Evolutionary conservation across 495 filamentous ascomycete species (phyloP).

Genomic region (Aspergillus indologenus): DNA sequence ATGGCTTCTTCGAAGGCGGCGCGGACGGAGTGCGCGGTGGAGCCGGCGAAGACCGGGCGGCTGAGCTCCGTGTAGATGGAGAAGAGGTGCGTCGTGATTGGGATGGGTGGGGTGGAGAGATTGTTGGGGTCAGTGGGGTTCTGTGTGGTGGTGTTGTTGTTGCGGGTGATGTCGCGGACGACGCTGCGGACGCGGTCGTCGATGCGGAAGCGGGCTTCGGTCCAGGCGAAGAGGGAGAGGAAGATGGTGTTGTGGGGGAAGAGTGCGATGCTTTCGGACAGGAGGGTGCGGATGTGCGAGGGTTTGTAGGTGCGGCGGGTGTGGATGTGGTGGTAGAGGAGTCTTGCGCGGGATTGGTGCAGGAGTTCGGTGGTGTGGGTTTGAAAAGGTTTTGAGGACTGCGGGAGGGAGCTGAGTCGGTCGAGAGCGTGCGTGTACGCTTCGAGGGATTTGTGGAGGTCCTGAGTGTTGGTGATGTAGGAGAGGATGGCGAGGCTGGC

Average conservation of each 20-base stretch:
- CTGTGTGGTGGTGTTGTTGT: slow-evolving; percentile 16
- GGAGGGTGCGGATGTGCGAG: slow-evolving; percentile 53
- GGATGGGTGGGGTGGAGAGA: slow-evolving; percentile 34
- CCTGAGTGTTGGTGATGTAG: slow-evolving; percentile 51
- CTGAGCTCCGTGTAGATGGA: slow-evolving; percentile 63
- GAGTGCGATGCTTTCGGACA: slow-evolving; percentile 53
- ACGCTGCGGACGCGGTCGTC: slow-evolving; percentile 68
- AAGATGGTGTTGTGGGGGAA: slow-evolving; percentile 82
- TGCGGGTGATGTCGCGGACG: slow-evolving; percentile 46
- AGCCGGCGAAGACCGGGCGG: slow-evolving; percentile 39
- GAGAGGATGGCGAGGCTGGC: slow-evolving; percentile 60
- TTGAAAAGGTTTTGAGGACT: slow-evolving; percentile 31
- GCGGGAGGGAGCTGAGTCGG: slow-evolving; percentile 33
- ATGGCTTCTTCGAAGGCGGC: slow-evolving; percentile 72
- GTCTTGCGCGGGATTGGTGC: slow-evolving; percentile 62
- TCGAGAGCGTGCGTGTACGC: slow-evolving; percentile 49
- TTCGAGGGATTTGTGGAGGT: slow-evolving; percentile 40
- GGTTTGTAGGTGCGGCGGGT: slow-evolving; percentile 61
- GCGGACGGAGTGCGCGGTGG: slow-evolving; percentile 58
- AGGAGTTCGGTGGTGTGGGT: slow-evolving; percentile 49
- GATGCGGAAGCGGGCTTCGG: slow-evolving; percentile 63
- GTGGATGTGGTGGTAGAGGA: slow-evolving; percentile 65
- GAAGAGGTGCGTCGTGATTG: slow-evolving; percentile 55
- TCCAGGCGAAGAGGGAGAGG: slow-evolving; percentile 66
- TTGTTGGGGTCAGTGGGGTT: slow-evolving; percentile 4